These are phyloP conservation scores for Aspergillus sclerotioniger DNA, from an alignment of 495 filamentous ascomycete species.

Conservation along the genomic window DNA sequence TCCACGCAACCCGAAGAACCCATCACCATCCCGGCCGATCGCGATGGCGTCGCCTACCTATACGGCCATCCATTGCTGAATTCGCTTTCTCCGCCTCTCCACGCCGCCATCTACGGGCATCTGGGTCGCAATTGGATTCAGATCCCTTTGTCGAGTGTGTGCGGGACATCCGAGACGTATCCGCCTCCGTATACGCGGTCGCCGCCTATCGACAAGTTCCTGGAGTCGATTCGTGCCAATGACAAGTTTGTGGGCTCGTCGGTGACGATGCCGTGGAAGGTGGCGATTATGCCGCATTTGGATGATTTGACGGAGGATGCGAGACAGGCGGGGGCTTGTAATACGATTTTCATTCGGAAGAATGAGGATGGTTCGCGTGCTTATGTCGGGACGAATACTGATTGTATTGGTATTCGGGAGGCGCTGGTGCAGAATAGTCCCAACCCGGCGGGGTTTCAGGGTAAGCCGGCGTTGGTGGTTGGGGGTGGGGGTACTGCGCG, in stretches of 20 bases:
- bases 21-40: conserved; percentile 35
- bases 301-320: conserved; percentile 68
- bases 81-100: conserved; percentile 69
- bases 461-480: conserved; percentile 57
- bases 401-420: conserved; percentile 70
- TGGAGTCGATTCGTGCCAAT: conserved; percentile 44
- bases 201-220: conserved; percentile 48
- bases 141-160: conserved; percentile 46
- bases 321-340: conserved; percentile 66
- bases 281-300: conserved; percentile 64
- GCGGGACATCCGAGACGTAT: conserved; percentile 34
- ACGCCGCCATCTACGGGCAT: conserved; percentile 60
- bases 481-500: conserved; percentile 70
- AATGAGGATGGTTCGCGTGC: conserved; percentile 32
- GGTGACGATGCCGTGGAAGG: conserved; percentile 76
- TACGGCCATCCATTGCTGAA: conserved; percentile 59
- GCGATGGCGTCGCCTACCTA: conserved; percentile 44
- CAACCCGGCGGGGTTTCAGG: conserved; percentile 41
- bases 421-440: conserved; percentile 61
- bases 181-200: conserved; percentile 39
- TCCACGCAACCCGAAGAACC: conserved; percentile 33
- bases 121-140: conserved; percentile 62
- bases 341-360: conserved; percentile 65
- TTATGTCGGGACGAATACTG: conserved; percentile 71
- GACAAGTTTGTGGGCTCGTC: conserved; percentile 61